A percentile compares a stretch with the other conserved stretches of the same genome.
These are phyloP conservation scores for Tuber indicum DNA, from an alignment of 495 filamentous ascomycete genomes.

Conservation along the genomic window DNA sequence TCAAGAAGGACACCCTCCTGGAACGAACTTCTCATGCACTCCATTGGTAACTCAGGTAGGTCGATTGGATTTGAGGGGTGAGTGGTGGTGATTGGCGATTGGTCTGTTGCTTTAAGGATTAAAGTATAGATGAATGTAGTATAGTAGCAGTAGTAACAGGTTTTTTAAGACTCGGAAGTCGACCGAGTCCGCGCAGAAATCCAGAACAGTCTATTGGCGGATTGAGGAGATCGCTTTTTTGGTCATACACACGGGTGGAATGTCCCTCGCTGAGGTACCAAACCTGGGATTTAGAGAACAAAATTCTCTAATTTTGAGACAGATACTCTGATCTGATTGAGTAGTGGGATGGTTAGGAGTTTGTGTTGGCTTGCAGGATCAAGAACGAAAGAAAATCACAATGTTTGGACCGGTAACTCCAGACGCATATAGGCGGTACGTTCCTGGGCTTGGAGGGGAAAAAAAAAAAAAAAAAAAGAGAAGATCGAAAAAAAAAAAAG, in stretches of 20 bases:
- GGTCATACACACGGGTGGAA: slow-evolving; percentile 40
- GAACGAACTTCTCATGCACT: slow-evolving; percentile 71
- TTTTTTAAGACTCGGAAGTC: slow-evolving; percentile 31
- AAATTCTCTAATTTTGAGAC: slow-evolving; percentile 27
- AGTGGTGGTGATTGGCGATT: slow-evolving; percentile 29
- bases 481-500: slow-evolving; percentile 35
- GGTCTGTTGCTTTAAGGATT: slow-evolving; percentile 37
- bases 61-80: slow-evolving; percentile 28
- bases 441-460: slow-evolving; percentile 14
- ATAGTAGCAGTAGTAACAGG: slow-evolving; percentile 31
- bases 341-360: slow-evolving; percentile 16
- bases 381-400: slow-evolving; percentile 34
- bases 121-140: slow-evolving; percentile 39
- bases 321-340: slow-evolving; percentile 27
- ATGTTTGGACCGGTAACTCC: slow-evolving; percentile 38
- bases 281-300: slow-evolving; percentile 35
- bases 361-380: slow-evolving; percentile 22
- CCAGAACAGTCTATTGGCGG: slow-evolving; percentile 39
- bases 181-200: slow-evolving; percentile 40
- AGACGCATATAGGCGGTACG: slow-evolving; percentile 40
- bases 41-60: slow-evolving; percentile 51
- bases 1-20: slow-evolving; percentile 65
- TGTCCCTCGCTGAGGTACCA: slow-evolving; percentile 43
- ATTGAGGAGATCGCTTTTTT: slow-evolving; percentile 22
- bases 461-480: slow-evolving; percentile 11